A percentile compares a stretch with the other conserved stretches of the same genome.
These are phyloP conservation scores for Suhomyces kilbournensis DNA, from an alignment of 805 yeast genomes.

Conservation along the genomic window DNA sequence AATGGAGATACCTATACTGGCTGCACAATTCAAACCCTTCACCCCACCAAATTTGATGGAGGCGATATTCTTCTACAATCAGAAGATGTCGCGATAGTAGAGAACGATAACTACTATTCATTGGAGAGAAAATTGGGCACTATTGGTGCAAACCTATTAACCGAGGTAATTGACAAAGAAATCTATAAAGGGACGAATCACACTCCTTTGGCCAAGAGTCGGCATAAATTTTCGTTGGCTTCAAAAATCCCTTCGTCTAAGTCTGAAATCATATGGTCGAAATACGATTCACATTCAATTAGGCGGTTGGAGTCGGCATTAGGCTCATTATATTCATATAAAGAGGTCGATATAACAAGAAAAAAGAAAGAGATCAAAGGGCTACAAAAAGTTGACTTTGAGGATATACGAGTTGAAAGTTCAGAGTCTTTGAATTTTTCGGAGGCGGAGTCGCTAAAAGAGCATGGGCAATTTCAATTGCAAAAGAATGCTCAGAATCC, in stretches of 20 bases:
- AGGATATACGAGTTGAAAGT: conserved; percentile 24
- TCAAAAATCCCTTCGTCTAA: conserved; percentile 47
- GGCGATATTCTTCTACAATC: conserved; percentile 71
- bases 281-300: conserved; percentile 34
- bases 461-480: not conserved
- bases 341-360: conserved; percentile 31
- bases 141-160: conserved; percentile 60
- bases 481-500: conserved; percentile 6
- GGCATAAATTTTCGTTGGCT: conserved; percentile 50
- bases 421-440: not conserved
- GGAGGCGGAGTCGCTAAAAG: not conserved
- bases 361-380: conserved; percentile 27
- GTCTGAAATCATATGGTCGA: conserved; percentile 48
- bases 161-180: conserved; percentile 37
- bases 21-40: conserved; percentile 84
- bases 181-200: conserved; percentile 12
- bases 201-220: not conserved
- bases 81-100: conserved; percentile 34
- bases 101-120: conserved; percentile 42
- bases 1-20: conserved; percentile 67
- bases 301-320: conserved; percentile 46
- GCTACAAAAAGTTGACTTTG: conserved; percentile 47
- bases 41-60: conserved; percentile 79
- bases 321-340: conserved; percentile 54
- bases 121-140: conserved; percentile 53